Percentiles rank a stretch among this genome's conserved stretches.
Evolutionary conservation across 495 filamentous ascomycete species (phyloP).

Genomic region (Podospora appendiculata): DNA sequence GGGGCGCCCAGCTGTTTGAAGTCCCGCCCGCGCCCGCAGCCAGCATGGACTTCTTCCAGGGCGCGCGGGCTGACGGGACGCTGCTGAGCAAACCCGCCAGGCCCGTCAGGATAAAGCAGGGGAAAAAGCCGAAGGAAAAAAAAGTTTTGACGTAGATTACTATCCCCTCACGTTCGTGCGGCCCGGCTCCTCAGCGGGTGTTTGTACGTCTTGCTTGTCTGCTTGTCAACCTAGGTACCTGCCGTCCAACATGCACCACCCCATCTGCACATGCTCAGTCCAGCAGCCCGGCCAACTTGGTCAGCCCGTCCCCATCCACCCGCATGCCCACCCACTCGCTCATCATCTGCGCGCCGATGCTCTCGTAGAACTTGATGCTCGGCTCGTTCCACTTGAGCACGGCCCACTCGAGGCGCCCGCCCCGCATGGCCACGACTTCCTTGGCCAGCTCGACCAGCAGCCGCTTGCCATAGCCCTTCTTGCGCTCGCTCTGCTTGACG

Average conservation of each 20-base stretch:
- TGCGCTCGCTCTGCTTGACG: conserved; percentile 61
- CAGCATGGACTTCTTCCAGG: conserved; percentile 7
- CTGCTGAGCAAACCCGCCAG: neutral
- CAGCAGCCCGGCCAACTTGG: conserved; percentile 45
- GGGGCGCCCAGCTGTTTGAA: conserved; percentile 21
- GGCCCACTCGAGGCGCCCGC: conserved; percentile 82
- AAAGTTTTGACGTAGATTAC: no score
- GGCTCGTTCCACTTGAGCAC: conserved; percentile 89
- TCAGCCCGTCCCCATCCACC: conserved; percentile 66
- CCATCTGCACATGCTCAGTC: conserved; percentile 15
- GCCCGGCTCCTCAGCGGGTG: no score
- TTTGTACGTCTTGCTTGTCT: no score
- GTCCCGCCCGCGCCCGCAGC: neutral
- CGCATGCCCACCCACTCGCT: conserved; percentile 90
- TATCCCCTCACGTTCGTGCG: no score
- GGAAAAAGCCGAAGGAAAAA: no score
- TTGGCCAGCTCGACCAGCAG: conserved; percentile 69
- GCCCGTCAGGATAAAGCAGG: no score
- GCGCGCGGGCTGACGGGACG: neutral
- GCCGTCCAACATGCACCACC: no score
- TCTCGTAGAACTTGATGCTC: conserved; percentile 79
- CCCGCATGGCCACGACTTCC: conserved; percentile 63
- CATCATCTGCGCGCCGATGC: conserved; percentile 73
- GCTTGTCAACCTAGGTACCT: no score
- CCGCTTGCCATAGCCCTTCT: conserved; percentile 69